Conservation (phyloP, 2,329 filamentous ascomycete species). For the Dendryphion nanum region DNA sequence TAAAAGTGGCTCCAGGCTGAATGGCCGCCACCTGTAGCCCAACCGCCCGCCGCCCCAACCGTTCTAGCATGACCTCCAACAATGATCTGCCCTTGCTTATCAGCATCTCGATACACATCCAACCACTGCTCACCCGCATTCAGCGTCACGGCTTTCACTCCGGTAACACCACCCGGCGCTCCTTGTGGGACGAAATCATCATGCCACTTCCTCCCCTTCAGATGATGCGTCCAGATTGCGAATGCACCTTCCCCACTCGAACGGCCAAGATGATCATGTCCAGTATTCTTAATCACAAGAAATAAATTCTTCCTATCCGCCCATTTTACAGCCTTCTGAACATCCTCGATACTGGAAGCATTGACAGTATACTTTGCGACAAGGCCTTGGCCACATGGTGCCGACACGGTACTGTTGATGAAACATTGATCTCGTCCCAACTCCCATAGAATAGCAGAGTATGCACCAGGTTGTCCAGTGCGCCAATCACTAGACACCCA, state of each 20-base stretch:
- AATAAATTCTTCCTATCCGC: conserved; percentile 9
- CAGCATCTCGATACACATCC: conserved; percentile 13
- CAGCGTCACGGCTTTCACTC: conserved; percentile 6
- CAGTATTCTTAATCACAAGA: conserved; percentile 13
- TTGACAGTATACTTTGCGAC: conserved; percentile 34
- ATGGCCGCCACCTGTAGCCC: conserved; percentile 32
- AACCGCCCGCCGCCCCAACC: conserved; percentile 19
- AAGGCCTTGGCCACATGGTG: conserved; percentile 40
- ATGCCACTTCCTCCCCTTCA: conserved; percentile 9
- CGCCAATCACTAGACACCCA: conserved; percentile 51
- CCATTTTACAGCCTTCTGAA: conserved; percentile 8
- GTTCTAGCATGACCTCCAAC: conserved; percentile 17
- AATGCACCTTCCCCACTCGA: conserved; percentile 12
- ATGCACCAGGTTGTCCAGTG: conserved; percentile 43
- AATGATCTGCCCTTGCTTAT: conserved; percentile 5
- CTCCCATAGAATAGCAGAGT: conserved; percentile 34
- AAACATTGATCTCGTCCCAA: conserved; percentile 30
- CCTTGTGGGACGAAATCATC: conserved; percentile 6
- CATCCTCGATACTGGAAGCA: conserved; percentile 10
- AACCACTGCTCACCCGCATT: conserved; percentile 10
- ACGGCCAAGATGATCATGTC: conserved; percentile 15
- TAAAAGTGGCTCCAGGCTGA: conserved; percentile 41
- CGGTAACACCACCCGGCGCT: not conserved
- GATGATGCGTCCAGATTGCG: conserved; percentile 14
- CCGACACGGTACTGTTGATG: conserved; percentile 28